Evolutionary conservation across 1,139 yeast species (phyloP).

Genomic region (Diutina pseudorugosa): DNA sequence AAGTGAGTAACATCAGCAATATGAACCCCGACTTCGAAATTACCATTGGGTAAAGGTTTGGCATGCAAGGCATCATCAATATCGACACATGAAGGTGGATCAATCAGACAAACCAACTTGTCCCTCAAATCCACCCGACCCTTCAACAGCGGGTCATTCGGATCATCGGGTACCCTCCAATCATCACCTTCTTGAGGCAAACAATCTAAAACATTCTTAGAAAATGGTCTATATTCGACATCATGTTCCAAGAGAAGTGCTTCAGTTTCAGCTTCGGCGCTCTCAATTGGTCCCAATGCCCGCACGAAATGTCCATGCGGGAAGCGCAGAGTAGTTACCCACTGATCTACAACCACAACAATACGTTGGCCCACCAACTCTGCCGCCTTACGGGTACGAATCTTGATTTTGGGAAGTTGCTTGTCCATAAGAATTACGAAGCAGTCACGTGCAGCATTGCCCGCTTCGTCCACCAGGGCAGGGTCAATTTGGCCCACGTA

Average conservation of each 20-base stretch:
- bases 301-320: conserved; percentile 96
- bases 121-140: conserved; percentile 80
- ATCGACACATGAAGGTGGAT: conserved; percentile 98
- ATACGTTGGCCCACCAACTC: conserved; percentile 80
- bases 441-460: conserved; percentile 60
- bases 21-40: conserved; percentile 95
- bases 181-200: conserved; percentile 86
- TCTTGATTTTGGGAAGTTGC: conserved; percentile 76
- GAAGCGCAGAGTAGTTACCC: conserved; percentile 76
- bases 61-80: conserved; percentile 98
- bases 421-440: conserved; percentile 85
- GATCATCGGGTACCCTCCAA: conserved; percentile 74
- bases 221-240: conserved; percentile 92
- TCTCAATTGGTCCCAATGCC: conserved; percentile 79
- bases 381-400: conserved; percentile 75
- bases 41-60: conserved; percentile 71
- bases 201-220: conserved; percentile 85
- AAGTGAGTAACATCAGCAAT: conserved; percentile 98
- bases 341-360: conserved; percentile 82
- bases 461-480: conserved; percentile 48
- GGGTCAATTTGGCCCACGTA: conserved; percentile 93
- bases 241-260: conserved; percentile 89
- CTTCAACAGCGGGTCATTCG: conserved; percentile 45
- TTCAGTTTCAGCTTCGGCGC: conserved; percentile 93
- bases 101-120: conserved; percentile 85